phyloP scores from a whole-genome alignment of 495 filamentous ascomycete species.

The Tetracladium marchalianum region DNA sequence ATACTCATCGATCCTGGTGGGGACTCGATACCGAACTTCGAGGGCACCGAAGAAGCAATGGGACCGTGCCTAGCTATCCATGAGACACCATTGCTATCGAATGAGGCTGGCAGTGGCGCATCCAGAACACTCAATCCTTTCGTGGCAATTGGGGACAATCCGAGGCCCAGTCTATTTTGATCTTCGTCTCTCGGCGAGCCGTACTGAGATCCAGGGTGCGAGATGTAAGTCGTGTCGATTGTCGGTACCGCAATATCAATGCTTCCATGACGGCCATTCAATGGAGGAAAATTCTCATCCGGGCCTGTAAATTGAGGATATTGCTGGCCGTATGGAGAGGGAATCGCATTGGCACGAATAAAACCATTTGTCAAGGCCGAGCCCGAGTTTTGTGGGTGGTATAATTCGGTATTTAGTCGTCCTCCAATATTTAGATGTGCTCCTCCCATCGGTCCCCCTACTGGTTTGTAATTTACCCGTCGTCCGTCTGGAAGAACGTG shows the following conservation, averaged over 20 bases:
- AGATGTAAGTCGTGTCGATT: conserved; percentile 72
- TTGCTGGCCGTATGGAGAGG: conserved; percentile 26
- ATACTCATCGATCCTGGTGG: conserved; percentile 64
- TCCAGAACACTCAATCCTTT: conserved; percentile 78
- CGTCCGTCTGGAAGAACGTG: conserved; percentile 92
- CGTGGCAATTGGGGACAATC: conserved; percentile 60
- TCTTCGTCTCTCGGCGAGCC: conserved; percentile 81
- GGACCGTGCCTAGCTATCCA: conserved; percentile 83
- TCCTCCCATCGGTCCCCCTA: conserved; percentile 35
- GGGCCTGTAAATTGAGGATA: conserved; percentile 27
- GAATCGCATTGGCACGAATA: conserved; percentile 54
- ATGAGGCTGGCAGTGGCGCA: conserved; percentile 87
- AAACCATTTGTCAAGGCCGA: conserved; percentile 79
- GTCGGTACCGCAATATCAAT: conserved; percentile 51
- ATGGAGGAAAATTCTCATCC: conserved; percentile 35
- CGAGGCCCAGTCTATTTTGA: conserved; percentile 42
- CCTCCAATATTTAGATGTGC: conserved; percentile 52
- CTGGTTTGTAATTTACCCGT: conserved; percentile 63
- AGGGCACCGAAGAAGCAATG: conserved; percentile 85
- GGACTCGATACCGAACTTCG: conserved; percentile 85
- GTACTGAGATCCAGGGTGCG: conserved; percentile 68
- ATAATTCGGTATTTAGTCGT: conserved; percentile 59
- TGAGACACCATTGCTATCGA: conserved; percentile 93
- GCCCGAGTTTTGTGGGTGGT: conserved; percentile 48
- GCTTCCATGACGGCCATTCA: conserved; percentile 33